Percentiles rank a stretch among this genome's conserved stretches.
These are phyloP conservation scores for Crithidia acanthocephali DNA, from an alignment of 208 protist species.

Conservation along the genomic window DNA sequence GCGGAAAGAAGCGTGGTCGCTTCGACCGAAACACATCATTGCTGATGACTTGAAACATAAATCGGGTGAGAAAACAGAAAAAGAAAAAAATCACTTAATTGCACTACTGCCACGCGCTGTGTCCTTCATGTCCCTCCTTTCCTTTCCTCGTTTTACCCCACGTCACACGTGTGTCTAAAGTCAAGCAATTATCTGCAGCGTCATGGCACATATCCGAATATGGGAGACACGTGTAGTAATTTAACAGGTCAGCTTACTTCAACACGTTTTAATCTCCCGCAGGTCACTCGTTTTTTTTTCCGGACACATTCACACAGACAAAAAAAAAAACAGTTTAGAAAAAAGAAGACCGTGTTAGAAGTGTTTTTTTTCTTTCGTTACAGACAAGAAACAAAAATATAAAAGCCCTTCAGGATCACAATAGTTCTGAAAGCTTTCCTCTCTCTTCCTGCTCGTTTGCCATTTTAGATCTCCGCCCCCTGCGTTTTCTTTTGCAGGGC, in stretches of 20 bases:
- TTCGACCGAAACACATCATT: constrained; percentile 11
- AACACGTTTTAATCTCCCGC: background rate
- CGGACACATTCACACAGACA: background rate
- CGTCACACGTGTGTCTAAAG: too few relatives aligned
- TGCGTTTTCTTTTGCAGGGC: background rate
- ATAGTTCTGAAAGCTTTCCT: constrained; percentile 9
- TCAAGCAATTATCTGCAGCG: background rate
- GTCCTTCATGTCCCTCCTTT: background rate
- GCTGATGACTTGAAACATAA: constrained; percentile 18
- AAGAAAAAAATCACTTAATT: background rate
- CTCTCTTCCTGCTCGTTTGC: background rate
- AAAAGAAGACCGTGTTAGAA: background rate
- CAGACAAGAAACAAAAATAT: background rate
- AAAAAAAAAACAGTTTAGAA: background rate
- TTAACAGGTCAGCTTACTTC: background rate
- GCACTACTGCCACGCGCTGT: background rate
- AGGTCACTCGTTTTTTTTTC: background rate
- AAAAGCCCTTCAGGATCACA: constrained; percentile 13
- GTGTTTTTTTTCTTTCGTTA: background rate
- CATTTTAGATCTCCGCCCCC: background rate
- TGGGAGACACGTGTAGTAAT: background rate
- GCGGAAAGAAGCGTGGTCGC: background rate
- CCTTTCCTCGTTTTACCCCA: too few relatives aligned
- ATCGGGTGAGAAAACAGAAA: background rate
- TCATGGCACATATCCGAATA: background rate